phyloP scores from a whole-genome alignment of 1,139 yeast species.

The Debaryomyces sp. region DNA sequence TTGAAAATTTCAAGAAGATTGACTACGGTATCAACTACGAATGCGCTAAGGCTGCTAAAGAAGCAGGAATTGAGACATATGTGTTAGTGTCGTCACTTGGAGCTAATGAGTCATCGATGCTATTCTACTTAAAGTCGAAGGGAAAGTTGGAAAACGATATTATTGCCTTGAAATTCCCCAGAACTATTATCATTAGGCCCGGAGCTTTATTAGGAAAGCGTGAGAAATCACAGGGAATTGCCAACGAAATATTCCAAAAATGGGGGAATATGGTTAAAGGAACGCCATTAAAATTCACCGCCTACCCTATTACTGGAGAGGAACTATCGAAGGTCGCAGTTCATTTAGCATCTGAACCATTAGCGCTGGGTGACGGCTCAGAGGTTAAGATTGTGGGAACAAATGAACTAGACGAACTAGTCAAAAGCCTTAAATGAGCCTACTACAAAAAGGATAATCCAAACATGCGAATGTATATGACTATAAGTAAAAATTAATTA shows the following conservation, averaged over 20 bases:
- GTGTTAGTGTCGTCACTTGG: slow-evolving; percentile 65
- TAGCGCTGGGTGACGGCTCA: not conserved
- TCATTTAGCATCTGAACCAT: slow-evolving; percentile 24
- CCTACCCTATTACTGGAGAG: slow-evolving; percentile 46
- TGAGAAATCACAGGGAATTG: slow-evolving; percentile 40
- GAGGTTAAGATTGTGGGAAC: not conserved
- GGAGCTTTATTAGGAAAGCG: slow-evolving; percentile 69
- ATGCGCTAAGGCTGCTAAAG: slow-evolving; percentile 71
- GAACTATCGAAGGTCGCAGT: slow-evolving; percentile 54
- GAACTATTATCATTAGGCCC: slow-evolving; percentile 70
- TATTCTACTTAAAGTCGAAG: slow-evolving; percentile 61
- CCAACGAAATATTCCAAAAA: slow-evolving; percentile 25
- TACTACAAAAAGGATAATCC: not conserved
- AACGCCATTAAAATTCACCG: slow-evolving; percentile 31
- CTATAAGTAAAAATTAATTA: not conserved
- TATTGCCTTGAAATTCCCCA: slow-evolving; percentile 59
- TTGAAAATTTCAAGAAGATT: slow-evolving; percentile 60
- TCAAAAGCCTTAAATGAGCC: not conserved
- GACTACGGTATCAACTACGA: slow-evolving; percentile 70
- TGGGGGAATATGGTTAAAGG: slow-evolving; percentile 38
- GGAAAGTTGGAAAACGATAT: slow-evolving; percentile 68
- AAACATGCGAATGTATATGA: not conserved
- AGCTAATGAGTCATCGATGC: slow-evolving; percentile 54
- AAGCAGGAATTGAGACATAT: slow-evolving; percentile 62
- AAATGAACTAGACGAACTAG: not conserved